Conservation (phyloP, 495 filamentous ascomycete genomes). For the Paragyromitra xinjiangensis region DNA sequence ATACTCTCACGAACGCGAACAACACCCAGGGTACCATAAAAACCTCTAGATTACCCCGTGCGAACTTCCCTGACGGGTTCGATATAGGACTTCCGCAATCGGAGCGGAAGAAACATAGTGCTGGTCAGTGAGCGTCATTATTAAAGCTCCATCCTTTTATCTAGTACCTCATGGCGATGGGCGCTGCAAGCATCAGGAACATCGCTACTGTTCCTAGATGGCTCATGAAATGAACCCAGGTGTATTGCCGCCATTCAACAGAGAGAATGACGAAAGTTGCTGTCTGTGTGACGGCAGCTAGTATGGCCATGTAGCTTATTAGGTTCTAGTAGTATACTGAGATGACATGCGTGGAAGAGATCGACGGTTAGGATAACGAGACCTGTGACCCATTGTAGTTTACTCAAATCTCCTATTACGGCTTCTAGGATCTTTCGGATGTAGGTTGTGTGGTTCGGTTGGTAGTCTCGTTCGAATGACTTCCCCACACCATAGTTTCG, state of each 20-base stretch:
- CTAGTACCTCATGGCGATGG: no score
- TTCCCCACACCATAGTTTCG: conserved; percentile 15
- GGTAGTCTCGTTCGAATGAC: conserved; percentile 15
- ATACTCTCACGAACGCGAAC: conserved; percentile 11
- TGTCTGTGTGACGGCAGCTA: background rate
- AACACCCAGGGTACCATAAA: conserved; percentile 26
- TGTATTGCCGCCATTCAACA: no score
- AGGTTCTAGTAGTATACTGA: conserved; percentile 5
- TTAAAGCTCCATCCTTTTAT: no score
- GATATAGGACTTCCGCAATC: background rate
- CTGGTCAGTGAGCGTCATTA: no score
- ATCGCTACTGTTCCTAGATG: no score
- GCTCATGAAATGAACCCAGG: no score
- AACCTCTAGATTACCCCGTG: conserved; percentile 11
- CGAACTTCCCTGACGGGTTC: background rate
- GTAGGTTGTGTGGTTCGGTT: conserved; percentile 18
- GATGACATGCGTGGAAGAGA: conserved; percentile 8
- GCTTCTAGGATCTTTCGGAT: conserved; percentile 14
- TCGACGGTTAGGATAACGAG: conserved; percentile 6
- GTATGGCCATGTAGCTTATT: conserved; percentile 2
- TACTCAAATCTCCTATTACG: conserved; percentile 9
- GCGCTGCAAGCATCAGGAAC: no score
- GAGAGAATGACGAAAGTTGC: no score
- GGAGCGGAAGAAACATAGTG: no score
- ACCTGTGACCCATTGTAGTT: conserved; percentile 3